These are phyloP conservation scores for Pseudocercospora vitis DNA, from an alignment of 2,329 filamentous ascomycete species.

Conservation along the genomic window DNA sequence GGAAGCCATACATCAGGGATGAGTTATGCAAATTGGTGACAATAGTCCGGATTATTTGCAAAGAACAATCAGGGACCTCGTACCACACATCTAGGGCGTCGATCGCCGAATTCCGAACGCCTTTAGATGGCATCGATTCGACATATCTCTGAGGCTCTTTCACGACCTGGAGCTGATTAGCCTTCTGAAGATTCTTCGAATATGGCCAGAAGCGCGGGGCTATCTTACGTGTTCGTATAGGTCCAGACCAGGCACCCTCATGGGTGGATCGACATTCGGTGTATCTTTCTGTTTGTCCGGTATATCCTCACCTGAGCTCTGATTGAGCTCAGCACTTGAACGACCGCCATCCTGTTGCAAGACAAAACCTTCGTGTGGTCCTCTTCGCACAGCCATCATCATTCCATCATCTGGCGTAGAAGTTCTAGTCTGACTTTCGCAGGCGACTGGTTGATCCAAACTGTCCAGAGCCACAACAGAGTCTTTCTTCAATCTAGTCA, in stretches of 20 bases:
- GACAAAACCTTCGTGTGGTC: too few species aligned
- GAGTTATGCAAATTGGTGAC: conserved; percentile 12
- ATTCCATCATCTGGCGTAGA: not conserved
- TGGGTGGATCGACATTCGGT: too few species aligned
- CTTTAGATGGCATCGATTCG: conserved; percentile 11
- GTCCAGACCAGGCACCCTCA: too few species aligned
- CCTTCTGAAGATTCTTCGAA: not conserved
- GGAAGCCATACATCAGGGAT: conserved; percentile 6
- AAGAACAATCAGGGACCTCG: conserved; percentile 4
- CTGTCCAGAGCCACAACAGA: not conserved
- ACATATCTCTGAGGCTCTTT: conserved; percentile 6
- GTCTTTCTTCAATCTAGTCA: not conserved
- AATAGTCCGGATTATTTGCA: conserved; percentile 9
- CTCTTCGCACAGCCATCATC: too few species aligned
- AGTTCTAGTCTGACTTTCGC: not conserved
- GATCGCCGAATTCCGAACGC: conserved; percentile 8
- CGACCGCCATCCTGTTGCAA: too few species aligned
- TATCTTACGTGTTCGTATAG: not conserved
- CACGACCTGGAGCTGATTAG: not conserved
- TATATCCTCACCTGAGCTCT: too few species aligned
- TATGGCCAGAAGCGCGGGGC: not conserved
- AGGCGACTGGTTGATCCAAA: not conserved
- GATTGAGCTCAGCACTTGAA: too few species aligned
- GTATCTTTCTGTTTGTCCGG: too few species aligned
- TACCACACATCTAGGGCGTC: conserved; percentile 14